Percentiles rank a stretch among this genome's conserved stretches.
Evolutionary conservation across 345 rosid species (phyloP).

Genomic region (Draba incana): DNA sequence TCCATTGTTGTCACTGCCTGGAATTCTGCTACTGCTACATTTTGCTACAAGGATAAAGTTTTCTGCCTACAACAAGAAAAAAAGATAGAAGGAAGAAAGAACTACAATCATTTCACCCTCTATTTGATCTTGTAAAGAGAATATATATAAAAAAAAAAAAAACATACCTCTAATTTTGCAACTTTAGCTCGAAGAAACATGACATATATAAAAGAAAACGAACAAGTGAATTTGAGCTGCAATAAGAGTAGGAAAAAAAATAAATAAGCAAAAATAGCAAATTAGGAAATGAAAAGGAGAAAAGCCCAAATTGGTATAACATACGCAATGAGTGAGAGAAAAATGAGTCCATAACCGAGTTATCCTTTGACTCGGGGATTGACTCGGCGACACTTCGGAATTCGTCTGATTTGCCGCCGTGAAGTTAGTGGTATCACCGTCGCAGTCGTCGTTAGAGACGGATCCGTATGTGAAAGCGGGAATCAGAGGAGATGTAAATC

Average conservation of each 20-base stretch:
- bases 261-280: constrained; percentile 31
- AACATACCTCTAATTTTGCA: constrained; percentile 64
- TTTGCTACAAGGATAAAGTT: constrained; percentile 48
- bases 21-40: constrained; percentile 48
- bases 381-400: constrained; percentile 41
- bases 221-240: constrained; percentile 67
- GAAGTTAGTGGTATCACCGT: constrained; percentile 18
- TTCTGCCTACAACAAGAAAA: constrained; percentile 68
- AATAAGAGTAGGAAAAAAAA: constrained; percentile 23
- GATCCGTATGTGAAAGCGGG: constrained; percentile 57
- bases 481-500: constrained; percentile 65
- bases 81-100: neutral
- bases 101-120: too few species aligned
- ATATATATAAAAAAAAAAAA: too few species aligned
- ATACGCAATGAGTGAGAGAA: constrained; percentile 32
- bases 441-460: constrained; percentile 18
- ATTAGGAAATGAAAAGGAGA: constrained; percentile 7
- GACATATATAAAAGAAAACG: constrained; percentile 52
- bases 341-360: constrained; percentile 44
- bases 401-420: constrained; percentile 51
- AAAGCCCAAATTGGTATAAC: neutral
- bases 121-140: neutral
- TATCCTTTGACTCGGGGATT: constrained; percentile 42
- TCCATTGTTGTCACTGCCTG: constrained; percentile 36
- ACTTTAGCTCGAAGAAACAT: constrained; percentile 55